Evolutionary conservation across 176 grass and related monocot genomes (phyloP).

Genomic region (Bonia amplexicaulis): DNA sequence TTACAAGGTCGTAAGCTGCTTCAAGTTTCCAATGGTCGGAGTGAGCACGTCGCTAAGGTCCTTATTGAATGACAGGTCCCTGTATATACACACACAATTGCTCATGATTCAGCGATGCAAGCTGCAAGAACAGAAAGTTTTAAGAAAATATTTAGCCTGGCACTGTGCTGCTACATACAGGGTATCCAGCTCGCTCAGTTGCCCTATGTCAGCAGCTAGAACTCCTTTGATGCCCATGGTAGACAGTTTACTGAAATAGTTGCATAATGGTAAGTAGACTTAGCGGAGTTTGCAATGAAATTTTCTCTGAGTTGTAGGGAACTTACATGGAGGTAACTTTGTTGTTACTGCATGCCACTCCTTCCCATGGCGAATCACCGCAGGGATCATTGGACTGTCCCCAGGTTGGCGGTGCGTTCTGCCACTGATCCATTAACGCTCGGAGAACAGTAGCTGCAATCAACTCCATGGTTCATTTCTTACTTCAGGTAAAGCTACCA

Average conservation of each 20-base stretch:
- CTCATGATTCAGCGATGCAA: conserved; percentile 4
- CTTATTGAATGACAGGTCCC: conserved; percentile 79
- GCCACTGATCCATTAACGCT: conserved; percentile 68
- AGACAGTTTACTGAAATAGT: conserved; percentile 70
- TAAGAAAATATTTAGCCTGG: neutral
- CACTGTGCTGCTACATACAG: conserved; percentile 53
- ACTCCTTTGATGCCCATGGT: conserved; percentile 74
- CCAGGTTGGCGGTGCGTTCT: conserved; percentile 72
- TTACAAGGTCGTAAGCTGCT: conserved; percentile 81
- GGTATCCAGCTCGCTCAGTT: conserved; percentile 53
- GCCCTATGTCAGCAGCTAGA: conserved; percentile 69
- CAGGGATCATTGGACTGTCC: conserved; percentile 73
- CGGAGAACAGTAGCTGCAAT: conserved; percentile 59
- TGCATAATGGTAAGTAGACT: neutral
- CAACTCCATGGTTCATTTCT: neutral
- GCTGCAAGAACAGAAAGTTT: neutral
- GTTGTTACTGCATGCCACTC: conserved; percentile 47
- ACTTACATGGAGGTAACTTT: conserved; percentile 74
- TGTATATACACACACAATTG: conserved; percentile 19
- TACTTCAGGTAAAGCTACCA: neutral
- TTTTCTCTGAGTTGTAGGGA: neutral
- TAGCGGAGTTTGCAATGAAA: neutral
- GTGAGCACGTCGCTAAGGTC: conserved; percentile 52
- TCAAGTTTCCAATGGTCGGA: conserved; percentile 64
- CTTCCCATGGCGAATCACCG: conserved; percentile 67